phyloP scores from a whole-genome alignment of 2,329 filamentous ascomycete species.

The Daldinia sp. region DNA sequence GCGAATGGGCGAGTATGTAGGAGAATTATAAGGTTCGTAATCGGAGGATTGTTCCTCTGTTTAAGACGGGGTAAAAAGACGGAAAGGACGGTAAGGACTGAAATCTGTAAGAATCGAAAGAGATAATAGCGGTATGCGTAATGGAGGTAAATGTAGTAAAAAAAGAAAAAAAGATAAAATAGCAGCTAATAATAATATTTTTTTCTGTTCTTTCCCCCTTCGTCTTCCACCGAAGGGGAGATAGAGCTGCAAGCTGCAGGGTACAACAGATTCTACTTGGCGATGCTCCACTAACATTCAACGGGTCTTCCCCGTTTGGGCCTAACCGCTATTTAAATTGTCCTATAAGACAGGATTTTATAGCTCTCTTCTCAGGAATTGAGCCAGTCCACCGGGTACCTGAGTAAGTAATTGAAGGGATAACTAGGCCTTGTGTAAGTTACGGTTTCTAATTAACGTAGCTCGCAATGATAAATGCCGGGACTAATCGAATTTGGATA shows the following conservation, averaged over 20 bases:
- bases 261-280: constrained; percentile 5
- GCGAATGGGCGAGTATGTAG: constrained; percentile 3
- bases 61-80: constrained; percentile 1
- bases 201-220: constrained; percentile 3
- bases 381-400: constrained; percentile 22
- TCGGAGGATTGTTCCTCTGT: constrained; percentile 20
- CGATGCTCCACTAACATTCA: constrained; percentile 17
- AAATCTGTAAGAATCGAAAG: constrained; percentile 8
- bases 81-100: constrained; percentile 11
- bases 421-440: too few species aligned
- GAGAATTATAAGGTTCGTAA: constrained; percentile 9
- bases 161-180: neutral
- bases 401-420: neutral
- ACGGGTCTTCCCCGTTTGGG: constrained; percentile 26
- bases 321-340: constrained; percentile 19
- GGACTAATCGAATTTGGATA: neutral
- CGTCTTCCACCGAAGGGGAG: constrained; percentile 10
- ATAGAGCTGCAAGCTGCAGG: constrained; percentile 23
- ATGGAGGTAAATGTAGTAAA: neutral
- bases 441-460: neutral
- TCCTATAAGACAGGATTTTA: constrained; percentile 25
- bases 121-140: constrained; percentile 10
- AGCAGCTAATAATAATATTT: neutral
- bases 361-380: constrained; percentile 15
- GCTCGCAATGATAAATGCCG: neutral